A percentile compares a stretch with the other conserved stretches of the same genome.
phyloP scores from a whole-genome alignment of 1,139 yeast genomes.

The Zhuliangozyma blackwelliae region DNA sequence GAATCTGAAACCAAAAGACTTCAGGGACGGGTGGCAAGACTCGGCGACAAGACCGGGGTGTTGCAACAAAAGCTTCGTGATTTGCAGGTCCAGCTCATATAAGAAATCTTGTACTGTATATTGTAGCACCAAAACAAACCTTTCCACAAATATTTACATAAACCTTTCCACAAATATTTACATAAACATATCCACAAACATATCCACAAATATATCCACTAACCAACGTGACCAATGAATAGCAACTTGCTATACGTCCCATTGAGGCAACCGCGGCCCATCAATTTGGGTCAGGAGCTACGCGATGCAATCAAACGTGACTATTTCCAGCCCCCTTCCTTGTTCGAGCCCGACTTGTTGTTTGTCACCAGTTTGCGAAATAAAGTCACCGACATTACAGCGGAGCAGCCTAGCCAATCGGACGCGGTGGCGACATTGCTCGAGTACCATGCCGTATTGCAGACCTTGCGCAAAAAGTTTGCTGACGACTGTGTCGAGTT shows the following conservation, averaged over 20 bases:
- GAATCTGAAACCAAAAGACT: too few species aligned
- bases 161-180: too few species aligned
- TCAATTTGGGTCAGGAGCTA: constrained; percentile 45
- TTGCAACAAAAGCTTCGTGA: neutral
- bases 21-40: neutral
- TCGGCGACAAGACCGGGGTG: constrained; percentile 1
- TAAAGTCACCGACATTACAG: constrained; percentile 11
- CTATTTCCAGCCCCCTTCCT: constrained; percentile 61
- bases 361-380: constrained; percentile 28
- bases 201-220: neutral
- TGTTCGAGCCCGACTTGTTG: constrained; percentile 51
- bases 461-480: constrained; percentile 28
- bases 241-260: constrained; percentile 50
- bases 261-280: constrained; percentile 44
- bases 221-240: constrained; percentile 13
- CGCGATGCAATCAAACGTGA: constrained; percentile 50
- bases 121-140: too few species aligned
- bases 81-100: neutral
- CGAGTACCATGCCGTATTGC: constrained; percentile 30
- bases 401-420: too few species aligned
- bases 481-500: constrained; percentile 47
- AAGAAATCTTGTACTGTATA: too few species aligned
- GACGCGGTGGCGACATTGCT: constrained; percentile 17
- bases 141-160: too few species aligned
- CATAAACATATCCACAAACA: too few species aligned